Percentiles rank a stretch among this genome's conserved stretches.
These are phyloP conservation scores for Streptanthus diversifolius DNA, from an alignment of 345 rosid genomes.

Conservation along the genomic window DNA sequence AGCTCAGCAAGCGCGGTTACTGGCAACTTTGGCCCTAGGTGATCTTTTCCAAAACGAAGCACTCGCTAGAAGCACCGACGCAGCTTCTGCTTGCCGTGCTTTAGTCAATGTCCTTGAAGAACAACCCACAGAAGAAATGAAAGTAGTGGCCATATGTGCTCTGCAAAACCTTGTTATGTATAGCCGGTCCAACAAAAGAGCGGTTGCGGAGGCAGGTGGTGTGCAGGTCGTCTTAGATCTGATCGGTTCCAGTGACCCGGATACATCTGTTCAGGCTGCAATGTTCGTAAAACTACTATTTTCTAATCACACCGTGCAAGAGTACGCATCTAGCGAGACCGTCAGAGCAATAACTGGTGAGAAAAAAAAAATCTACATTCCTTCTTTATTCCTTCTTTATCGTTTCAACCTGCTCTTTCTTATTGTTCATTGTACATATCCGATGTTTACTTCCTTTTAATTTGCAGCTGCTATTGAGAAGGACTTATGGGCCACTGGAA, in stretches of 20 bases:
- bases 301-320: slow-evolving; percentile 97
- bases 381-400: too few species aligned
- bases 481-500: slow-evolving; percentile 96
- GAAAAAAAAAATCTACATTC: slow-evolving; percentile 13
- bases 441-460: background rate
- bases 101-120: slow-evolving; percentile 96
- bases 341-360: slow-evolving; percentile 99
- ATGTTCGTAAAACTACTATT: slow-evolving; percentile 92
- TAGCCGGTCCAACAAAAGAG: slow-evolving; percentile 95
- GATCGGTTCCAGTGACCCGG: slow-evolving; percentile 91
- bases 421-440: background rate
- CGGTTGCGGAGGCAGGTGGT: slow-evolving; percentile 99
- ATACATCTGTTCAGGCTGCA: slow-evolving; percentile 97
- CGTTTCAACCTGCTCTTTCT: background rate
- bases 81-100: slow-evolving; percentile 96
- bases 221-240: slow-evolving; percentile 95
- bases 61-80: slow-evolving; percentile 93
- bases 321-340: slow-evolving; percentile 97
- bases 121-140: slow-evolving; percentile 99
- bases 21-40: slow-evolving; percentile 95
- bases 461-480: slow-evolving; percentile 96
- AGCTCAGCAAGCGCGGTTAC: slow-evolving; percentile 86
- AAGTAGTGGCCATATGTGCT: slow-evolving; percentile 97
- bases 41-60: slow-evolving; percentile 95
- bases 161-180: slow-evolving; percentile 95